A percentile compares a stretch with the other conserved stretches of the same genome.
These are phyloP conservation scores for Glaciozyma martinii DNA, from an alignment of 768 basidiomycete genomes.

Conservation along the genomic window DNA sequence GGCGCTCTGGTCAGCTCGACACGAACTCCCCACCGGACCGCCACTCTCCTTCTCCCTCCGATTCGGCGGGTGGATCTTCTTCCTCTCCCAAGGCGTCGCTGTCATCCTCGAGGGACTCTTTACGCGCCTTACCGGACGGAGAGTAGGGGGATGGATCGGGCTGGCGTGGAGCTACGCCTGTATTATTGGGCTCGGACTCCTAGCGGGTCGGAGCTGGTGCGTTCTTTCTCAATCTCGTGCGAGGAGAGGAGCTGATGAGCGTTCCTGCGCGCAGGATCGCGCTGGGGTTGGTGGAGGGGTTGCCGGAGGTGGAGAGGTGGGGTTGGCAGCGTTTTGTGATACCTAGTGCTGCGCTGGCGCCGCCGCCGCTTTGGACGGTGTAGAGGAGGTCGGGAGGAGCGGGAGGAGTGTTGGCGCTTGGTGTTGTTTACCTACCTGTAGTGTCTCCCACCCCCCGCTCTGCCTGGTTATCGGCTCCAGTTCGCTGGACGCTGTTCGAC, in stretches of 20 bases:
- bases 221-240: too few relatives aligned
- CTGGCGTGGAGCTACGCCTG: not conserved
- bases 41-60: slow-evolving; percentile 14
- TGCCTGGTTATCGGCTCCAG: too few relatives aligned
- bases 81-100: slow-evolving; percentile 16
- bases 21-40: not conserved
- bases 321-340: not conserved
- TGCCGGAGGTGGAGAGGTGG: not conserved
- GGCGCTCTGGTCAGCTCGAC: slow-evolving; percentile 15
- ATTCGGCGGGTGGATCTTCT: slow-evolving; percentile 22
- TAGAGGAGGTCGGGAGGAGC: too few relatives aligned
- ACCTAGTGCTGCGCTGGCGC: not conserved
- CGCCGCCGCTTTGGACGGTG: not conserved
- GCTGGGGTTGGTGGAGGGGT: not conserved
- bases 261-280: not conserved
- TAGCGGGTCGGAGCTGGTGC: not conserved
- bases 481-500: too few relatives aligned
- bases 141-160: not conserved
- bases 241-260: too few relatives aligned
- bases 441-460: too few relatives aligned
- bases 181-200: not conserved
- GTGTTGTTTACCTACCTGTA: too few relatives aligned
- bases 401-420: too few relatives aligned
- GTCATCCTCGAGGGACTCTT: slow-evolving; percentile 9
- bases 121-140: not conserved